Percentiles rank a stretch among this genome's conserved stretches.
Evolutionary conservation across 768 basidiomycete genomes (phyloP).

Genomic region (Collybia mongolica): DNA sequence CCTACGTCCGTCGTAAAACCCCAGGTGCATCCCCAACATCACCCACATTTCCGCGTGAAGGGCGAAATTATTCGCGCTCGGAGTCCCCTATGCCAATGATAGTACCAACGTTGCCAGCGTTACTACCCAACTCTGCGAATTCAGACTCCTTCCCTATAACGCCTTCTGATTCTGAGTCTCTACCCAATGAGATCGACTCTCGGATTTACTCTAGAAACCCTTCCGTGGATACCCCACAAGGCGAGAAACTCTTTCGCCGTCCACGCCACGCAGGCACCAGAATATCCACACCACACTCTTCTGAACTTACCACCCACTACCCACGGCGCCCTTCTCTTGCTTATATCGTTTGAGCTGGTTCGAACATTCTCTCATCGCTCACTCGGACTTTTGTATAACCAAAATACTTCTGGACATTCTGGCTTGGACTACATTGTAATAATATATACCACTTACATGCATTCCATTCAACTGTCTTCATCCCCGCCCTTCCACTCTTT

Average conservation of each 20-base stretch:
- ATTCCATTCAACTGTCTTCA: no score
- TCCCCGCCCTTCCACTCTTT: conserved; percentile 1
- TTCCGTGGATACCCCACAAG: conserved; percentile 27
- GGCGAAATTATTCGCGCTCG: conserved; percentile 36
- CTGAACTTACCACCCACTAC: conserved; percentile 26
- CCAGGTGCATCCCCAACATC: conserved; percentile 72
- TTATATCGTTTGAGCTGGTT: conserved; percentile 21
- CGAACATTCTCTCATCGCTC: neutral
- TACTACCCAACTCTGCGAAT: conserved; percentile 43
- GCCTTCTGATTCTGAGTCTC: conserved; percentile 33
- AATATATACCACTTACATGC: conserved; percentile 6
- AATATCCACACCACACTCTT: conserved; percentile 39
- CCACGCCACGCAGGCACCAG: conserved; percentile 39
- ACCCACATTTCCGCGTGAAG: conserved; percentile 55
- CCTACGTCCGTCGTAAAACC: conserved; percentile 77
- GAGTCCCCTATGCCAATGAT: conserved; percentile 48
- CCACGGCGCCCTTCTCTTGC: conserved; percentile 27
- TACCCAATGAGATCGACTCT: conserved; percentile 15
- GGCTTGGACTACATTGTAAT: conserved; percentile 19
- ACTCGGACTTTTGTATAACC: conserved; percentile 11
- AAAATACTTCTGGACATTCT: conserved; percentile 5
- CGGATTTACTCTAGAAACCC: conserved; percentile 16
- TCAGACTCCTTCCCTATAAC: conserved; percentile 43
- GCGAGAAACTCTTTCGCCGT: conserved; percentile 26
- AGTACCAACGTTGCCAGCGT: conserved; percentile 63